Base-by-base conservation (phyloP, 768 basidiomycete genomes). In the Boletus pseudo-olivaceus region DNA sequence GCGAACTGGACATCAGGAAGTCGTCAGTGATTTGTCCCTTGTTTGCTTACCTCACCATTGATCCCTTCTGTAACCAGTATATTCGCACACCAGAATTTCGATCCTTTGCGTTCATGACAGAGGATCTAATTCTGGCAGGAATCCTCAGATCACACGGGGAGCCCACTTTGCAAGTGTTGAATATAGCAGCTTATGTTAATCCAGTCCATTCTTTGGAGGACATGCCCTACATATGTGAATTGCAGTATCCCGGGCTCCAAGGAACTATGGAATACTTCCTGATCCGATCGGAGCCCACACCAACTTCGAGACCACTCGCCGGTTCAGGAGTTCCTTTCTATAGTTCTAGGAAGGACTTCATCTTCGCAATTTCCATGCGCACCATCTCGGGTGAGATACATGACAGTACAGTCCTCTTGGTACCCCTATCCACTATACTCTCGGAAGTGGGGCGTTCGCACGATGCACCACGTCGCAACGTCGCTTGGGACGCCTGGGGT, bases 81-180 rank as follows among this genome's bases (percentile, higher is more conserved):
- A 47, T 74, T 9, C 43, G 38, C 35, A 47, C 33, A 26, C 32
- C 54, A n/a, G 54, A 56, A 17, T 55, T 75, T 39, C 63, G 56
- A 27, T 73, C 73, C 12, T 75, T 68, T 49, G 62, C 68, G 1
- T 75, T 74, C 56, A 59, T 75, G 44, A 60, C 71, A 19, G 69
- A 73, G 23, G 62, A 64, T 37, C 32, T 70, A 30, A 53, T 72
- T 39, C 40, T 72, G 39, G 58, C 62, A 15, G 59, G 53, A 23
- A 40, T 67, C 47, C 34, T 58, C 29, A 51, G 33, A 43, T 27
- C 55, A 9, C 19, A 51, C 39, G 35, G 10, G 5, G 43, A 53
- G 9, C 51, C 59, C 10, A 23, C 51, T 19, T 54, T 69, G 49
- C 56, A 52, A 39, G 58, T 69, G 42, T 20, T 69, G 17, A 64